These are phyloP conservation scores for Pleurotus salmoneostramineus DNA, from an alignment of 768 basidiomycete species.

Conservation along the genomic window DNA sequence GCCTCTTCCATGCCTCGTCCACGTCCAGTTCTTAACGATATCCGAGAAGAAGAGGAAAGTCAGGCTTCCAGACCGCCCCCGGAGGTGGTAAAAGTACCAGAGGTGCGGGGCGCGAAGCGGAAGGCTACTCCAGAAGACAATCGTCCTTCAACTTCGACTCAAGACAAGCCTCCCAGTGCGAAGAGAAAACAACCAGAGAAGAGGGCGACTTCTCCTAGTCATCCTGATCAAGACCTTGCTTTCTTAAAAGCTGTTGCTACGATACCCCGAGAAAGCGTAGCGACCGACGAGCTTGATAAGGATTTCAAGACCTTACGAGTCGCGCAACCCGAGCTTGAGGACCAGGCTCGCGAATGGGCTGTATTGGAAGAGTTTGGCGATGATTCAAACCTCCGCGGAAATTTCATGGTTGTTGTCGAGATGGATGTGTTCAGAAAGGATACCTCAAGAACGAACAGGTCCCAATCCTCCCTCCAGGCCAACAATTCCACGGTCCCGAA, in stretches of 20 bases:
- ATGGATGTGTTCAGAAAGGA: slow-evolving; percentile 48
- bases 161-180: no score
- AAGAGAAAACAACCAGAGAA: background rate
- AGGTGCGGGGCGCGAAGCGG: background rate
- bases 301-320: slow-evolving; percentile 79
- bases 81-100: background rate
- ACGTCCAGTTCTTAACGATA: slow-evolving; percentile 9
- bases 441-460: slow-evolving; percentile 9
- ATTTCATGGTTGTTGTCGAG: slow-evolving; percentile 78
- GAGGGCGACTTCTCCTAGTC: slow-evolving; percentile 7
- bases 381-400: slow-evolving; percentile 57
- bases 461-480: slow-evolving; percentile 22
- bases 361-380: slow-evolving; percentile 65
- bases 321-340: slow-evolving; percentile 53
- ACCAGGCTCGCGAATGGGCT: slow-evolving; percentile 51
- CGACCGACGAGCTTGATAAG: slow-evolving; percentile 68
- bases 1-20: background rate
- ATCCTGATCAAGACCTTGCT: slow-evolving; percentile 62
- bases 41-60: slow-evolving; percentile 15
- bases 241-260: slow-evolving; percentile 76
- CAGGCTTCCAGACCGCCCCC: slow-evolving; percentile 9
- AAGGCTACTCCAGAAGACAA: background rate
- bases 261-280: slow-evolving; percentile 62
- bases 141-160: no score
- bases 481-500: slow-evolving; percentile 49